Evolutionary conservation across 1,284 basidiomycete species (phyloP), one percentile per base, ranked within the genome.

Genomic region (Moesziomyces globuligerus): DNA sequence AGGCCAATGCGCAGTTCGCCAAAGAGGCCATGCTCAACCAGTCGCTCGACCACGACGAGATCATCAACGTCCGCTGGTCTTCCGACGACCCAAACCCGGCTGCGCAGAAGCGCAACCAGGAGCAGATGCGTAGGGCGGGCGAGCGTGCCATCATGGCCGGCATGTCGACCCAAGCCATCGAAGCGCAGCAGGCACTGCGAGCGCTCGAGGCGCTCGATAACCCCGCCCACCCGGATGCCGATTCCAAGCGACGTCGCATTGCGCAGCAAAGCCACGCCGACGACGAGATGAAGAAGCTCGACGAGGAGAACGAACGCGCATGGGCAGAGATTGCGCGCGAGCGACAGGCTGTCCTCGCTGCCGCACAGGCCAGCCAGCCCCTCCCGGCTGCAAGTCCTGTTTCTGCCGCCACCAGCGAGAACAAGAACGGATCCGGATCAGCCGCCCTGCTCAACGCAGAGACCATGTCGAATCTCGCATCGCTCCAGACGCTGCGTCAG

Each of bases 11-110:
- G 1, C 93, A 96, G 80, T 99, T 99, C 81, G 96, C 95, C 17
- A 98, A 98, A 82, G 96, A 98, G 84, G 89, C 96, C 1, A 99
- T 99, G 96, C 92, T 94, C 40, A 94, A 94, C 83, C 96, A 99
- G 84, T 95, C 93, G 23, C 86, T 98, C 72, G 95, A 98, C 83
- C 92, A 94, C 78, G 92, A 97, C 83, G 96, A 99, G 83, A 93
- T 98, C 72, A 87, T 98, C 69, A 99, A 99, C 83, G 72, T 81
- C 13, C 76, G 80, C 15, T 81, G 80, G 80, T 68, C 80, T 0
- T 75, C 79, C 5, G 78, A 80, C 39, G 80, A 81, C 38, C 80
- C 80, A 13, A 77, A 77, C 34, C 75, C 73, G 7, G 72, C 57
- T 0, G 72, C 73, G 4, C 61, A 72, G 32, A 72, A 76, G 49